A percentile compares a stretch with the other conserved stretches of the same genome.
Conservation (phyloP, 768 basidiomycete genomes). For the Hebeloma cylindrosporum region DNA sequence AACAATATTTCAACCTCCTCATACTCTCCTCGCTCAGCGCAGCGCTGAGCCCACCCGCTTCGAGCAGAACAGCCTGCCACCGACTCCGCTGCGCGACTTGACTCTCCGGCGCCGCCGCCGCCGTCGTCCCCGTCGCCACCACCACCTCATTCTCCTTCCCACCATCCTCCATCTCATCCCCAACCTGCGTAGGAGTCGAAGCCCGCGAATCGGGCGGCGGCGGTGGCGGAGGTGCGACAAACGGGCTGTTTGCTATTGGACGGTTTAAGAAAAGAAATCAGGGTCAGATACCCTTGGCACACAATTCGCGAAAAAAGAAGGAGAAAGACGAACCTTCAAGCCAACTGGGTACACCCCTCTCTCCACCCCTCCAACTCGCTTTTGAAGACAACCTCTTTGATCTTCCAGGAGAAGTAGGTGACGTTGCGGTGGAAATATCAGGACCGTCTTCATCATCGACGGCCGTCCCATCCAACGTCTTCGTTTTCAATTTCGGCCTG, state of each 20-base stretch:
- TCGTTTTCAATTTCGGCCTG: constrained; percentile 25
- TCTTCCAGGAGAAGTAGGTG: background rate
- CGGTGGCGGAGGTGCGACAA: constrained; percentile 33
- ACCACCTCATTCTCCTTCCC: background rate
- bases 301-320: background rate
- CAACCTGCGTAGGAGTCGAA: constrained; percentile 18
- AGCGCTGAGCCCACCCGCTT: constrained; percentile 85
- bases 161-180: constrained; percentile 14
- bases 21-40: constrained; percentile 92
- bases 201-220: constrained; percentile 27
- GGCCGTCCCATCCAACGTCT: constrained; percentile 13
- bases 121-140: background rate
- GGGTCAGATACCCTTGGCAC: background rate
- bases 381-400: background rate
- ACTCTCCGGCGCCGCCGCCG: constrained; percentile 27
- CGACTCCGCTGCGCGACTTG: constrained; percentile 73
- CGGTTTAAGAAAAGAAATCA: background rate
- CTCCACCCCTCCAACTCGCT: constrained; percentile 17
- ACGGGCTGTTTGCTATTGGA: constrained; percentile 33
- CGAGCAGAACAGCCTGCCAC: constrained; percentile 82
- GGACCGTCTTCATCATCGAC: constrained; percentile 11
- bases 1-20: constrained; percentile 79
- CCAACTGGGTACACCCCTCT: constrained; percentile 37
- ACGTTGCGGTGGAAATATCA: background rate
- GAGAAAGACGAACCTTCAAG: constrained; percentile 32